phyloP scores from a whole-genome alignment of 140 eudicot genomes.

The Senecio squalidus region DNA sequence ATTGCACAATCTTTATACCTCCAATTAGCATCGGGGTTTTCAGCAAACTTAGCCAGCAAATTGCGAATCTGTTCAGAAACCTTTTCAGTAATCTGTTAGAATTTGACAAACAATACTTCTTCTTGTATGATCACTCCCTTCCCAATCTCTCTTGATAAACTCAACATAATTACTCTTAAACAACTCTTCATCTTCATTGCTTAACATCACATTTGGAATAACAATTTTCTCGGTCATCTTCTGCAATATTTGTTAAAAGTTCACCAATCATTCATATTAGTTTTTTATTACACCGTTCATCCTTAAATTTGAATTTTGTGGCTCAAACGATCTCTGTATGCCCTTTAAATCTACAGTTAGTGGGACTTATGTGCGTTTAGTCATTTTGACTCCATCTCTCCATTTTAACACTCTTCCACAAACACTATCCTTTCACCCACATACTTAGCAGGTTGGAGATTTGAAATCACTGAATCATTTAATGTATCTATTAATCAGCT shows the following conservation, averaged over 20 bases:
- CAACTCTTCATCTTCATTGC: background rate
- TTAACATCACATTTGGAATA: background rate
- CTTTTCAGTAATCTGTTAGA: conserved; percentile 55
- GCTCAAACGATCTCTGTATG: too few species aligned
- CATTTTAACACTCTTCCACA: too few species aligned
- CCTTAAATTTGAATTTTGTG: too few species aligned
- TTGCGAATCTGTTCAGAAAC: conserved; percentile 56
- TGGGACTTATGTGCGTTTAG: too few species aligned
- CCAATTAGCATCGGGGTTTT: conserved; percentile 68
- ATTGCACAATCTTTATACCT: conserved; percentile 84
- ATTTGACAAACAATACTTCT: conserved; percentile 91
- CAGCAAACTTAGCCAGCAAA: conserved; percentile 57
- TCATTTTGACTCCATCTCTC: too few species aligned
- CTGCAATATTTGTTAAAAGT: background rate
- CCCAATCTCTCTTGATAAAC: background rate
- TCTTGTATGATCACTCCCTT: conserved; percentile 43
- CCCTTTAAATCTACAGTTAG: too few species aligned
- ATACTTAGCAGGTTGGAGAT: too few species aligned
- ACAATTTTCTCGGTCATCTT: background rate
- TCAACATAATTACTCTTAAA: background rate
- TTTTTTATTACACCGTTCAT: too few species aligned
- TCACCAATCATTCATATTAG: too few species aligned
- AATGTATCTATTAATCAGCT: too few species aligned
- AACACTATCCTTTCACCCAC: too few species aligned
- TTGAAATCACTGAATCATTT: too few species aligned